phyloP scores from a whole-genome alignment of 2,329 filamentous ascomycete species.

The Colletotrichum siamense region DNA sequence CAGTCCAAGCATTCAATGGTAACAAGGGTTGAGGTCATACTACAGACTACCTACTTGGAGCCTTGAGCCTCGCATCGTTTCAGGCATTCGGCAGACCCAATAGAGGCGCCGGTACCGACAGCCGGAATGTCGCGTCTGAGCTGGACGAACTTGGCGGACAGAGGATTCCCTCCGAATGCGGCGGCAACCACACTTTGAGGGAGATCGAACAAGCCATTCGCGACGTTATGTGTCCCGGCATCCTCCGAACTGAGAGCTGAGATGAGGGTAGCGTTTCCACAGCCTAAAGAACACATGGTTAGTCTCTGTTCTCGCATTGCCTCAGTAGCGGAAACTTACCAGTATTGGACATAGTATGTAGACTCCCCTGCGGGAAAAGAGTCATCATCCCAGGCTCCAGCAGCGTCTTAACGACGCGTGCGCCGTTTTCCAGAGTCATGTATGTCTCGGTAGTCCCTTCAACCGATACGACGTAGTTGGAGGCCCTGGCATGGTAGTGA shows the following conservation, averaged over 20 bases:
- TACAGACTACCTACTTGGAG: neutral
- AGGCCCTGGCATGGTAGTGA: slow-evolving; percentile 54
- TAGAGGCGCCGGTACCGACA: slow-evolving; percentile 23
- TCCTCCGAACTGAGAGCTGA: slow-evolving; percentile 55
- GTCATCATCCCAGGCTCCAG: slow-evolving; percentile 52
- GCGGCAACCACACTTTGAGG: slow-evolving; percentile 46
- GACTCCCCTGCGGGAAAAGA: slow-evolving; percentile 51
- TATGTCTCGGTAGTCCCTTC: slow-evolving; percentile 54
- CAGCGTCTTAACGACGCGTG: slow-evolving; percentile 41
- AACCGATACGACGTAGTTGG: slow-evolving; percentile 53
- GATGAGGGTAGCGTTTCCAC: slow-evolving; percentile 52
- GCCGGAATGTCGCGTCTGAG: slow-evolving; percentile 19
- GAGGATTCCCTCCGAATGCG: slow-evolving; percentile 38
- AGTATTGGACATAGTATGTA: slow-evolving; percentile 57
- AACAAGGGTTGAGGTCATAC: neutral
- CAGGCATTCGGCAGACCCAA: slow-evolving; percentile 20
- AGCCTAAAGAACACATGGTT: slow-evolving; percentile 35
- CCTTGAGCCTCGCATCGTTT: slow-evolving; percentile 7
- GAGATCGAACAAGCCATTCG: slow-evolving; percentile 46
- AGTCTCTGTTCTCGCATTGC: neutral
- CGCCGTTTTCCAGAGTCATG: slow-evolving; percentile 58
- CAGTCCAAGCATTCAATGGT: neutral
- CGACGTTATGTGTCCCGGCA: slow-evolving; percentile 52
- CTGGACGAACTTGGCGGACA: slow-evolving; percentile 27
- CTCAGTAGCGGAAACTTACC: slow-evolving; percentile 33